Evolutionary conservation across 2,329 filamentous ascomycete species (phyloP).

Genomic region (Zalaria obscura): DNA sequence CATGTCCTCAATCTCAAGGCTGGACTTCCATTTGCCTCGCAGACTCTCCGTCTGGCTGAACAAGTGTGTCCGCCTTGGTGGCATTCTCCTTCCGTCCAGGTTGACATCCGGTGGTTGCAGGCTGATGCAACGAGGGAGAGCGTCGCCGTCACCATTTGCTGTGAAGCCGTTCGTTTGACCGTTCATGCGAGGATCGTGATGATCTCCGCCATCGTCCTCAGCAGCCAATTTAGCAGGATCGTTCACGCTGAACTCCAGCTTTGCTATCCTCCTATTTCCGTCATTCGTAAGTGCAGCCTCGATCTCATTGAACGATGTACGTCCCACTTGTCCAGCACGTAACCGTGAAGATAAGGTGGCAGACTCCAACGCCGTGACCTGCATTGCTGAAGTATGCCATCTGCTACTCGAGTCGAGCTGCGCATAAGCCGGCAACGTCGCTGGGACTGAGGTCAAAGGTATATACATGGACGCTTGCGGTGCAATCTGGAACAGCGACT

Average conservation of each 20-base stretch:
- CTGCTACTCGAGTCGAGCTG: constrained; percentile 45
- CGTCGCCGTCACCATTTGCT: constrained; percentile 1
- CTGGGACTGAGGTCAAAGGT: constrained; percentile 53
- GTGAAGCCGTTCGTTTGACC: constrained; percentile 13
- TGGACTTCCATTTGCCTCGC: constrained; percentile 23
- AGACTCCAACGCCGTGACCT: constrained; percentile 65
- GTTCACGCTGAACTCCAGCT: constrained; percentile 52
- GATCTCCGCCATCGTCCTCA: constrained; percentile 12
- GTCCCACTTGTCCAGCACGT: constrained; percentile 26
- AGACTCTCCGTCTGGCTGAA: constrained; percentile 26
- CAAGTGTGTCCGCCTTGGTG: constrained; percentile 13
- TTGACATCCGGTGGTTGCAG: constrained; percentile 8
- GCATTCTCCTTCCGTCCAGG: constrained; percentile 13
- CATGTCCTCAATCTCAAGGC: constrained; percentile 14
- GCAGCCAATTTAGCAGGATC: constrained; percentile 18
- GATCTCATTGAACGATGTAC: constrained; percentile 46
- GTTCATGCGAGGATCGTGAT: constrained; percentile 16
- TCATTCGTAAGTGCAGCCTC: constrained; percentile 56
- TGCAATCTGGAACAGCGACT: constrained; percentile 53
- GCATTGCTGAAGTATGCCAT: constrained; percentile 71
- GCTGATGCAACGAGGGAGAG: background rate
- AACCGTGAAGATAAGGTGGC: constrained; percentile 65
- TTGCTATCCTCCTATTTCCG: constrained; percentile 67
- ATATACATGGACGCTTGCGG: constrained; percentile 63
- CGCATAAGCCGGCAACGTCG: constrained; percentile 41